These are phyloP conservation scores for Cruciata laevipes DNA, from an alignment of 257 asterid genomes.

Conservation along the genomic window DNA sequence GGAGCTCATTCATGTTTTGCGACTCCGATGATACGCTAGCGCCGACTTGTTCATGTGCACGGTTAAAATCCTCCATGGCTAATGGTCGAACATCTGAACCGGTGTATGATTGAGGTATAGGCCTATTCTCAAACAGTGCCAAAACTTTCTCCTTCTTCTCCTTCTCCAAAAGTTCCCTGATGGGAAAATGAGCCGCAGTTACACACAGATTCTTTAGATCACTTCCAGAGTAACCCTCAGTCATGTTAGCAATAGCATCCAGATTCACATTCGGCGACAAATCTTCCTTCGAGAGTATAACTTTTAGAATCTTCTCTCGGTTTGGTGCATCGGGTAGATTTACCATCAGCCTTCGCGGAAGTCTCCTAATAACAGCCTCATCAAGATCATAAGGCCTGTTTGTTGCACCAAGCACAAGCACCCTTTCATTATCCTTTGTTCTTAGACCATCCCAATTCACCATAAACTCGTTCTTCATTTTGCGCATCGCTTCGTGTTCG, in stretches of 20 bases:
- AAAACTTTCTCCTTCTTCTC: slow-evolving; percentile 77
- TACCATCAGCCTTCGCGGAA: background rate
- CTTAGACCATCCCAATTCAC: slow-evolving; percentile 91
- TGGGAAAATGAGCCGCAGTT: slow-evolving; percentile 78
- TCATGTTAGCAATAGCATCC: background rate
- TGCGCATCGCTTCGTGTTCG: slow-evolving; percentile 96
- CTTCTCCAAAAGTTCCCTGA: slow-evolving; percentile 70
- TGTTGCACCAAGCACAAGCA: slow-evolving; percentile 86
- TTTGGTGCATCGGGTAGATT: background rate
- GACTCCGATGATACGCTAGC: slow-evolving; percentile 55
- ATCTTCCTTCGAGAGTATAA: background rate
- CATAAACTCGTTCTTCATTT: slow-evolving; percentile 94
- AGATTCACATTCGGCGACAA: background rate
- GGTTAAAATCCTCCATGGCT: slow-evolving; percentile 58
- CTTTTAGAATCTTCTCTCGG: background rate
- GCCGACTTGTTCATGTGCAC: slow-evolving; percentile 73
- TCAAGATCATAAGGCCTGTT: slow-evolving; percentile 93
- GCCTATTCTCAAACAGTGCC: slow-evolving; percentile 53
- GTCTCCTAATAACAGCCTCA: slow-evolving; percentile 58
- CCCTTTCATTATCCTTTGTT: slow-evolving; percentile 88
- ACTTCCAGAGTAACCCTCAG: background rate
- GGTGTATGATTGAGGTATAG: slow-evolving; percentile 49
- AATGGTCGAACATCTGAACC: slow-evolving; percentile 59
- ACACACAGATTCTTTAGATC: slow-evolving; percentile 36
- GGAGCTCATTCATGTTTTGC: slow-evolving; percentile 43